A percentile compares a stretch with the other conserved stretches of the same genome.
phyloP scores from a whole-genome alignment of 1,284 basidiomycete genomes.

The Trametes sp. region DNA sequence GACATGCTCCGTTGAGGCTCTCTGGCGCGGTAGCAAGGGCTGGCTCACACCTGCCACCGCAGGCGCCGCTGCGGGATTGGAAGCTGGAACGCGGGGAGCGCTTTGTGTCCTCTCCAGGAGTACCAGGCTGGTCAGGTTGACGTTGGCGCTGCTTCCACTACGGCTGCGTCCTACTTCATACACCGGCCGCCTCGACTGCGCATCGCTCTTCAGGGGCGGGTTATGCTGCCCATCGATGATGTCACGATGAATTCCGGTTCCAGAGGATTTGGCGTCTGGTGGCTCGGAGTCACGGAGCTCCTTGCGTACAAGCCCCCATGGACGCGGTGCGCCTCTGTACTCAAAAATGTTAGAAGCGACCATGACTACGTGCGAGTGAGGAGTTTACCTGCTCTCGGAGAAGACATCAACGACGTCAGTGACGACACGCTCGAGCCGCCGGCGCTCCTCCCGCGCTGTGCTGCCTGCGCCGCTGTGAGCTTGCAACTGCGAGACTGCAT shows the following conservation, averaged over 20 bases:
- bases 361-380: too few relatives aligned
- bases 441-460: not conserved
- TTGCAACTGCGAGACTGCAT: conserved; percentile 10
- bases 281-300: conserved; percentile 1
- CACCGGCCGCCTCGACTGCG: conserved; percentile 6
- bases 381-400: conserved; percentile 20
- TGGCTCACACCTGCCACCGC: not conserved
- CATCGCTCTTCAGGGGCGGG: conserved; percentile 1
- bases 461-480: not conserved
- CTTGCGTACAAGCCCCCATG: not conserved
- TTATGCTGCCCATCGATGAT: conserved; percentile 14
- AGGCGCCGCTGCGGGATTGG: not conserved
- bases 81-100: not conserved
- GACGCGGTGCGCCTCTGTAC: conserved; percentile 4
- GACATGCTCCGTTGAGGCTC: not conserved
- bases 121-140: not conserved
- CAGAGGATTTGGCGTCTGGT: not conserved
- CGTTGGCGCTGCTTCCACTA: not conserved
- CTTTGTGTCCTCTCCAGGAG: not conserved
- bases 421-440: not conserved
- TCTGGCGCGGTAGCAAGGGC: not conserved
- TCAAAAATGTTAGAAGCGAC: too few relatives aligned
- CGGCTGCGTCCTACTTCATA: conserved; percentile 21
- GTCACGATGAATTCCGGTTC: not conserved
- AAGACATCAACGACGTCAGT: conserved; percentile 3